Evolutionary conservation across 179 eudicot species (phyloP), one percentile per base, ranked within the genome.

Genomic region (Actinidia arguta): DNA sequence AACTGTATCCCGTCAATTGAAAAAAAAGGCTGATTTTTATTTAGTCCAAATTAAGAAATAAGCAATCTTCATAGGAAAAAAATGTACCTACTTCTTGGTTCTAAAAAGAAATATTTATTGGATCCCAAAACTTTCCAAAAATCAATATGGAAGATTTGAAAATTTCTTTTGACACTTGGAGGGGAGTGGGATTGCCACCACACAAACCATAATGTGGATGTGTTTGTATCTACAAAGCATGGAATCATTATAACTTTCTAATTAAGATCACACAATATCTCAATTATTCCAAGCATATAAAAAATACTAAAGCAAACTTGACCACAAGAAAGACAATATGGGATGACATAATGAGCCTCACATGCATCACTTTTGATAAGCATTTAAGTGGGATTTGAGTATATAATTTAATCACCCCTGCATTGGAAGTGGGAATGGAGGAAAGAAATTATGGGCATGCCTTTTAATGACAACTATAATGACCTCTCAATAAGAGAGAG

Each of bases 281-380:
- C 42, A 17, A 50, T 24, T 14, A 75, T 0, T 75, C 6, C 27
- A 56, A 61, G 0, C 46, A 78, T 25, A 24, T 25, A 39, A 46
- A 31, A 27, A 25, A 64, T 50, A 11, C 42, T 31, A 4, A 39
- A 18, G 42, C 64, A 55, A 63, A 75, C 17, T 36, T 76, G 76
- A 52, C 74, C 85, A 83, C 86, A 85, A 79, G 88, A 83, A 82
- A 83, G 90, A 88, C 90, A 88, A 85, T 79, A 83, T 79, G 76
- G 67, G 80, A 68, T 74, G 64, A 27, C 84, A 85, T 83, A 76
- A 85, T 88, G 85, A 39, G 76, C 84, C 78, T 83, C 90, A 84
- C 88, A 85, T 85, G 90, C 74, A 50, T 81, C 66, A 80, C 78
- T 80, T 84, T 83, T 81, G 78, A 83, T 55, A 67, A 78, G 27